Conservation (phyloP, 2,329 filamentous ascomycete genomes). For the Davidsoniella virescens region DNA sequence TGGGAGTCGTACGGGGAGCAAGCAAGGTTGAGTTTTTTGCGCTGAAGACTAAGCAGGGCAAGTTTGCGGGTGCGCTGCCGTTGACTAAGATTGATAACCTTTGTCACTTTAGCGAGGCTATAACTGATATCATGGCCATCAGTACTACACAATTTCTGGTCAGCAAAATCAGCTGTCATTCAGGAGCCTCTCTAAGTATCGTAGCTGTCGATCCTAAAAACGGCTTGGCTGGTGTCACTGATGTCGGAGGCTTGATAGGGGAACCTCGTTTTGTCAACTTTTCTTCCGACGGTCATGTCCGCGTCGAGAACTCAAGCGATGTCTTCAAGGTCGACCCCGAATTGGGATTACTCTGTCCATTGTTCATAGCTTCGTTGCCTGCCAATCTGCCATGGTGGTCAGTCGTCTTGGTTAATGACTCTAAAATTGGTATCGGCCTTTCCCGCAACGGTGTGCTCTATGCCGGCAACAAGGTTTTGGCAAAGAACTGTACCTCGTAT, state of each 20-base stretch:
- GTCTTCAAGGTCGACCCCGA: constrained; percentile 8
- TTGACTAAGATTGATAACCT: constrained; percentile 1
- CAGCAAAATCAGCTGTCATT: not conserved
- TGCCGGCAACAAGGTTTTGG: constrained; percentile 55
- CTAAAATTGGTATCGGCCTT: constrained; percentile 41
- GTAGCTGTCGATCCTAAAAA: constrained; percentile 1
- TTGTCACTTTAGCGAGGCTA: not conserved
- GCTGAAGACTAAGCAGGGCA: constrained; percentile 45
- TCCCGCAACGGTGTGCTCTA: constrained; percentile 64
- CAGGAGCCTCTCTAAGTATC: not conserved
- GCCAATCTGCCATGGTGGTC: constrained; percentile 23
- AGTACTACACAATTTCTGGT: constrained; percentile 4
- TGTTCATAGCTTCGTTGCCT: constrained; percentile 22
- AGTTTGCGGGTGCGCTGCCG: constrained; percentile 16
- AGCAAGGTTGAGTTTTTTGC: constrained; percentile 49
- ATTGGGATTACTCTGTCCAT: not conserved
- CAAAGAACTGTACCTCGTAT: constrained; percentile 87
- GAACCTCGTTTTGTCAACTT: not conserved
- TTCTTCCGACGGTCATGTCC: constrained; percentile 7
- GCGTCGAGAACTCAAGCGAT: constrained; percentile 1
- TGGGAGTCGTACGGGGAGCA: constrained; percentile 56
- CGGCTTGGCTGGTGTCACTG: not conserved
- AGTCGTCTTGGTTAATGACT: constrained; percentile 25
- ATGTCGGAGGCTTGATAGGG: not conserved
- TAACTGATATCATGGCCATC: constrained; percentile 1